Conservation (phyloP, 805 yeast species). For the Candida stauntonica region DNA sequence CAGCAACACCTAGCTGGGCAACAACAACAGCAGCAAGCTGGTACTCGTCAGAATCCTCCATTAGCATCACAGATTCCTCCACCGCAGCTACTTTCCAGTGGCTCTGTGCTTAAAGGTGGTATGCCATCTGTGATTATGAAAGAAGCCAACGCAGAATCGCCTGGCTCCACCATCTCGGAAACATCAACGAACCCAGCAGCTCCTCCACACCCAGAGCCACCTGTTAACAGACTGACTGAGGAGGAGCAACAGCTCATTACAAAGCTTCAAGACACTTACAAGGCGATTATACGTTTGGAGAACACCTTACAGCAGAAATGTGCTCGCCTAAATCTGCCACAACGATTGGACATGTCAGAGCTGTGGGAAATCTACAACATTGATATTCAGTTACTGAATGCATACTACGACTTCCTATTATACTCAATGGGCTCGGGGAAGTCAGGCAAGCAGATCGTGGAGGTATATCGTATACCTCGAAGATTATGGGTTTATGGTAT, state of each 20-base stretch:
- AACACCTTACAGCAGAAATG: conserved; percentile 68
- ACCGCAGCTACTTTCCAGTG: conserved; percentile 1
- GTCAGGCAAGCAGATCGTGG: conserved; percentile 74
- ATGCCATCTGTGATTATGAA: conserved; percentile 12
- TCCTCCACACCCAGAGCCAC: conserved; percentile 10
- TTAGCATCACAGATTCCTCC: conserved; percentile 9
- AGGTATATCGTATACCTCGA: conserved; percentile 71
- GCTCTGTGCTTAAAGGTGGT: not conserved
- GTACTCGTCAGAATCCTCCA: conserved; percentile 4
- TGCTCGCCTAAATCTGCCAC: conserved; percentile 52
- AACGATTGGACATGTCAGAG: conserved; percentile 53
- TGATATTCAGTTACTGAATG: conserved; percentile 60
- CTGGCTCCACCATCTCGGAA: conserved; percentile 19
- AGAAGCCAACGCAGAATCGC: conserved; percentile 20
- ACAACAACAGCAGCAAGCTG: conserved; percentile 2
- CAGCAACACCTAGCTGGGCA: conserved; percentile 2
- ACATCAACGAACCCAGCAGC: conserved; percentile 10
- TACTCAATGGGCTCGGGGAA: conserved; percentile 71
- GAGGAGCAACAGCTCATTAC: conserved; percentile 66
- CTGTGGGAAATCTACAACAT: conserved; percentile 70
- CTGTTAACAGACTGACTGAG: conserved; percentile 32
- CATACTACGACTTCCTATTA: conserved; percentile 66
- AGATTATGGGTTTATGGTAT: conserved; percentile 85
- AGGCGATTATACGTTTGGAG: conserved; percentile 62
- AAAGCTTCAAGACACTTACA: conserved; percentile 70